phyloP scores from a whole-genome alignment of 441 rosid species.

The Syzygium syzygioides region DNA sequence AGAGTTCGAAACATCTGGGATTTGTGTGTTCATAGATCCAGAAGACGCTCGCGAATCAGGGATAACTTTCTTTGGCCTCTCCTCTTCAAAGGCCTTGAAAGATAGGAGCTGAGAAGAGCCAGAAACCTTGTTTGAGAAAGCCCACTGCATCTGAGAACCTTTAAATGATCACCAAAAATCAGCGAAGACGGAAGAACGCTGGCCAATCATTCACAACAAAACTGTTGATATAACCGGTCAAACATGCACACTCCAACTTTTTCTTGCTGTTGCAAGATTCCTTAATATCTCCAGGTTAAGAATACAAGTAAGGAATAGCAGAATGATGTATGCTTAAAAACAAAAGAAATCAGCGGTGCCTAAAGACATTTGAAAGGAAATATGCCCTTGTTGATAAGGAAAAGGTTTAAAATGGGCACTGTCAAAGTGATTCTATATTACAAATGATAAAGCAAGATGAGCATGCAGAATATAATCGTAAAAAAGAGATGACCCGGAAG shows the following conservation, averaged over 20 bases:
- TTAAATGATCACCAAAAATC: neutral
- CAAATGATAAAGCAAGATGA: neutral
- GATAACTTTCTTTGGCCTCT: conserved; percentile 38
- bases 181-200: neutral
- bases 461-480: neutral
- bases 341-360: neutral
- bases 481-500: neutral
- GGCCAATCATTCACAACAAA: neutral
- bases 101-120: conserved; percentile 58
- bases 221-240: neutral
- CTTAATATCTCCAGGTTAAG: neutral
- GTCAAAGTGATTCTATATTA: neutral
- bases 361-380: neutral
- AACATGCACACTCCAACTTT: neutral
- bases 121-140: conserved; percentile 59
- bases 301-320: neutral
- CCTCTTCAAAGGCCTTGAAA: conserved; percentile 52
- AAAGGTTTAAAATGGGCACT: neutral
- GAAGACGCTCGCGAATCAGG: conserved; percentile 31
- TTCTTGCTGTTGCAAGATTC: neutral
- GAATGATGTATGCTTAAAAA: neutral
- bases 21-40: conserved; percentile 34
- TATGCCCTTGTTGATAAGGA: neutral
- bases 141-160: conserved; percentile 63
- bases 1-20: conserved; percentile 22